Evolutionary conservation across 768 basidiomycete genomes (phyloP).

Genomic region (Collybia sordida): DNA sequence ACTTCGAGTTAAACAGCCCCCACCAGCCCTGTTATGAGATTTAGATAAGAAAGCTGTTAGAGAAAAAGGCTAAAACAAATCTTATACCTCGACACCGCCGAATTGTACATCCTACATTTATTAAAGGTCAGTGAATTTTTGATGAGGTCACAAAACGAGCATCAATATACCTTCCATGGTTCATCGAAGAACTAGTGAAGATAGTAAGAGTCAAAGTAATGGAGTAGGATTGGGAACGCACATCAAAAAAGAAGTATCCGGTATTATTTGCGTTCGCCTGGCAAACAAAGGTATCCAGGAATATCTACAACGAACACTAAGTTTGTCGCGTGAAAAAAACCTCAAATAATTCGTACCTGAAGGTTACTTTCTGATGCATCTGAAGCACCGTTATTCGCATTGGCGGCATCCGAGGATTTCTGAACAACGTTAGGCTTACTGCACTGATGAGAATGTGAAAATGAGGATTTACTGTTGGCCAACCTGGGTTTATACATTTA

Average conservation of each 20-base stretch:
- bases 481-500: conserved; percentile 24
- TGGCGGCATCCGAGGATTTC: conserved; percentile 58
- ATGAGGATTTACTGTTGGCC: conserved; percentile 59
- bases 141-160: neutral
- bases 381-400: conserved; percentile 68
- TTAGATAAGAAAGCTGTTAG: neutral
- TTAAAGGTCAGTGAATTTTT: conserved; percentile 2
- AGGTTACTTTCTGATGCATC: conserved; percentile 59
- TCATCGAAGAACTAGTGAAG: conserved; percentile 70
- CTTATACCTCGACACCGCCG: conserved; percentile 69
- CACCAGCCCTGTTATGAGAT: conserved; percentile 38
- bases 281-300: conserved; percentile 87
- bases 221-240: conserved; percentile 19
- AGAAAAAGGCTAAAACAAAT: neutral
- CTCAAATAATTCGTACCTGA: conserved; percentile 36
- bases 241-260: conserved; percentile 88
- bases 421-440: conserved; percentile 19
- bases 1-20: conserved; percentile 46
- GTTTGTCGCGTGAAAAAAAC: neutral
- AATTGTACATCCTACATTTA: conserved; percentile 52
- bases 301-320: conserved; percentile 45
- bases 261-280: conserved; percentile 80
- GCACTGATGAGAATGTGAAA: no score
- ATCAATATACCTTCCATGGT: conserved; percentile 66
- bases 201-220: neutral